A percentile compares a stretch with the other conserved stretches of the same genome.
Conservation (phyloP, 1,139 yeast species). For the Petasospora fabianii region DNA sequence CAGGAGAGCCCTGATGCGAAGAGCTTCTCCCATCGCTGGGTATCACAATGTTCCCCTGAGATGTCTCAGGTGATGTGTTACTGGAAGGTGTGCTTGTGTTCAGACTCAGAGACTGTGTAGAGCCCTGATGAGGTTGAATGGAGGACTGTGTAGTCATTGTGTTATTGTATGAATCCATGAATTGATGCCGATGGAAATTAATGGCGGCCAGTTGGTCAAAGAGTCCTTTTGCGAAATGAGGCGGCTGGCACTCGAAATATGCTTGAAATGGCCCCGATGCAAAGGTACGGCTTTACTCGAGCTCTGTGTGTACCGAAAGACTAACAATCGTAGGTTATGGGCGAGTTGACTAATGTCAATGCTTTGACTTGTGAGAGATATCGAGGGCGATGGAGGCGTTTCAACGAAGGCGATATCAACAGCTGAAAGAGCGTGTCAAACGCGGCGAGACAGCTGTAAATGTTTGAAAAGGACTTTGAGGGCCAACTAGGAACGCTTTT, state of each 20-base stretch:
- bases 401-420: background rate
- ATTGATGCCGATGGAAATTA: background rate
- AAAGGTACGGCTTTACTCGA: too few species aligned
- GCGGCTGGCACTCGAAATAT: too few species aligned
- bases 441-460: background rate
- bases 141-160: constrained; percentile 4
- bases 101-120: constrained; percentile 9
- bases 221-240: too few species aligned
- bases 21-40: constrained; percentile 22
- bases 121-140: constrained; percentile 6
- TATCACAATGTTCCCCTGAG: constrained; percentile 17
- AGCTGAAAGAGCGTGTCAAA: constrained; percentile 1
- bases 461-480: background rate
- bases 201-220: background rate
- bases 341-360: background rate
- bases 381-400: background rate
- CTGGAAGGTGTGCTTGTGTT: constrained; percentile 11
- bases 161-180: background rate
- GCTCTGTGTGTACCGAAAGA: background rate
- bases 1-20: constrained; percentile 23
- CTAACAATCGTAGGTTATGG: background rate
- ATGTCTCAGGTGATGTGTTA: constrained; percentile 20
- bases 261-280: too few species aligned
- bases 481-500: background rate
- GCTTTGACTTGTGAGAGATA: background rate